A percentile compares a stretch with the other conserved stretches of the same genome.
These are phyloP conservation scores for Keithomyces neogunnii DNA, from an alignment of 2,329 filamentous ascomycete genomes.

Conservation along the genomic window DNA sequence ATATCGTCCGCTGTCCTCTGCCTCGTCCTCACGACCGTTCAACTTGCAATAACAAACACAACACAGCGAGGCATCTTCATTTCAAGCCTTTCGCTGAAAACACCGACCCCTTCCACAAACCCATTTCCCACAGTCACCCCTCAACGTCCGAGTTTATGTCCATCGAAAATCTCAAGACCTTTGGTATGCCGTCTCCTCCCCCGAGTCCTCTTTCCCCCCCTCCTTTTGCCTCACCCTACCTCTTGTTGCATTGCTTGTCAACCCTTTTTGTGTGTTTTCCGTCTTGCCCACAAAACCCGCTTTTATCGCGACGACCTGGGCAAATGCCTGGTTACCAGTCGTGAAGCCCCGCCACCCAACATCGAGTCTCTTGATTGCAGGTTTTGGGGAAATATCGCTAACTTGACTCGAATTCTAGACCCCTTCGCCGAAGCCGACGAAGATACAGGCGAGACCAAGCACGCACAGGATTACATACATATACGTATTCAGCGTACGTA, in stretches of 20 bases:
- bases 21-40: slow-evolving; percentile 9
- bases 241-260: neutral
- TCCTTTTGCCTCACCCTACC: neutral
- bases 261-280: neutral
- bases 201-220: neutral
- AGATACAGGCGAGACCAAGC: slow-evolving; percentile 91
- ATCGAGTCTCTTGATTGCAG: neutral
- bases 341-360: neutral
- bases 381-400: neutral
- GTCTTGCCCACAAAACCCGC: neutral
- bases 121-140: slow-evolving; percentile 48
- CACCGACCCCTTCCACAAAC: slow-evolving; percentile 28
- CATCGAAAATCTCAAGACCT: slow-evolving; percentile 97
- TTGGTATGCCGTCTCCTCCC: slow-evolving; percentile 53
- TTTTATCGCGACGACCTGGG: neutral
- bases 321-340: neutral
- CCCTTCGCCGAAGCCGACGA: slow-evolving; percentile 99
- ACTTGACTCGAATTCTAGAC: slow-evolving; percentile 47
- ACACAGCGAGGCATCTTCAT: slow-evolving; percentile 35
- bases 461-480: slow-evolving; percentile 97
- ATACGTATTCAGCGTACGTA: slow-evolving; percentile 97
- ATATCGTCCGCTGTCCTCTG: neutral
- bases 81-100: slow-evolving; percentile 38
- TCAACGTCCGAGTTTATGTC: slow-evolving; percentile 85
- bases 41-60: slow-evolving; percentile 10